Base-by-base conservation (phyloP, 2,329 filamentous ascomycete genomes). In the Botrytis galanthina region DNA sequence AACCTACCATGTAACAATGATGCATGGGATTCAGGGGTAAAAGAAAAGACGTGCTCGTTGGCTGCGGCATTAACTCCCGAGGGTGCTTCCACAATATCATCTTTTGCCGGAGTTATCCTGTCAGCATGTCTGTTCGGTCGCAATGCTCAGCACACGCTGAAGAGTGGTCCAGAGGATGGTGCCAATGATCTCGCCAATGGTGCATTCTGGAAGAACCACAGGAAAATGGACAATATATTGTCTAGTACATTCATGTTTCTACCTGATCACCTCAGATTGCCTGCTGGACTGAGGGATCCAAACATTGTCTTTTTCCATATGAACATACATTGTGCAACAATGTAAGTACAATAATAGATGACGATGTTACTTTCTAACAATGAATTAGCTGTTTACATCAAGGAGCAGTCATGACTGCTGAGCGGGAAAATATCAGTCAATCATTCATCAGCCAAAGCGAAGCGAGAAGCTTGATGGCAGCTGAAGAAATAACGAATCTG, bases 291-390 rank as follows among this genome's bases (percentile, higher is more conserved):
- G 70, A 85, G 87, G 57, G 89, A 97, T 77, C 86, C 91, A 0
- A 90, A 93, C 63, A 89, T 93, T 10, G 87, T 97, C 0, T 95
- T 97, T 80, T 86, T 91, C 69, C 97, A 97, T 76, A 91, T 98
- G 85, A 94, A 93, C 79, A 88, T 98, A 4, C 95, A 98, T 79
- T 94, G 94, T 0, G 92, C 93, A 1, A 89, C 92, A 14, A 97
- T 98, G 71, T 73, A 57, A 54, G 71, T 71, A 44, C 32, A 4
- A 48, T 22, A 12, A n/a, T 26, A 35, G 22, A 29, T 66, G 9
- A 26, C 39, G 29, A 26, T 37, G 6, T 10, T 57, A 22, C 20
- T 62, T 54, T 14, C 46, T 70, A 14, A 70, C 37, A 16, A 16
- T 3, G 35, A 35, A 35, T 8, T 54, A 70, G 71, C 71, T 97